These are phyloP conservation scores for Syncephalastrum contaminatum DNA, from an alignment of 371 early-diverging fungal species.

Conservation along the genomic window DNA sequence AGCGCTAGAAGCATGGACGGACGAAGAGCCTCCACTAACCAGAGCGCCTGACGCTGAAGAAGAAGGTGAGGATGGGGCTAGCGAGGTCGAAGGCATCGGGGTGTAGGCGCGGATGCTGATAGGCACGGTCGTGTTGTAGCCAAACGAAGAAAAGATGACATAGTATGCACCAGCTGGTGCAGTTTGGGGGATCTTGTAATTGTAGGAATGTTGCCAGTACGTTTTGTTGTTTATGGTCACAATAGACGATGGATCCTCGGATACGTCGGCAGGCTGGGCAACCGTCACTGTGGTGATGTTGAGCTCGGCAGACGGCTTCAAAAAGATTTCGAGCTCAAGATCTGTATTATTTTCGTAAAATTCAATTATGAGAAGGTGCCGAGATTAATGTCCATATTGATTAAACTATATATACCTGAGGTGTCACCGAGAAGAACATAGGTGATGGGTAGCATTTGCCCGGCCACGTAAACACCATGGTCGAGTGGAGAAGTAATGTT, in stretches of 20 bases:
- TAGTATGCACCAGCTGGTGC: slow-evolving; percentile 18
- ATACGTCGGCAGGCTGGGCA: slow-evolving; percentile 24
- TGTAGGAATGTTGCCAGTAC: slow-evolving; percentile 24
- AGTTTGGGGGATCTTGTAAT: slow-evolving; percentile 18
- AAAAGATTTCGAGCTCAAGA: slow-evolving; percentile 20
- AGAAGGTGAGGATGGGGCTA: no score
- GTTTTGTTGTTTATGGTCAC: slow-evolving; percentile 14
- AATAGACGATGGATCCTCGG: slow-evolving; percentile 16
- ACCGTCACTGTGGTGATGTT: slow-evolving; percentile 11
- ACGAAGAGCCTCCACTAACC: no score
- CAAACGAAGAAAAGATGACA: slow-evolving; percentile 5
- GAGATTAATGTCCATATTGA: not conserved
- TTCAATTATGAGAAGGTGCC: not conserved
- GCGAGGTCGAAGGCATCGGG: no score
- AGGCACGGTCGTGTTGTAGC: slow-evolving; percentile 22
- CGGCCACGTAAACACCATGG: slow-evolving; percentile 25
- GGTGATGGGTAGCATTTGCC: slow-evolving; percentile 24
- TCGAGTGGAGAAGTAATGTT: slow-evolving; percentile 24
- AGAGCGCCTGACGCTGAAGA: no score
- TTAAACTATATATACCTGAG: slow-evolving; percentile 11
- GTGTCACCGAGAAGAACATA: slow-evolving; percentile 19
- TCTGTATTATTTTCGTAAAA: not conserved
- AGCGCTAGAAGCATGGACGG: no score
- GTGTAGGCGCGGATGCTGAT: slow-evolving; percentile 18
- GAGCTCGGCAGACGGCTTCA: slow-evolving; percentile 10